Evolutionary conservation across 768 basidiomycete genomes (phyloP), one percentile per base, ranked within the genome.

Genomic region (Boletus sensibilis): DNA sequence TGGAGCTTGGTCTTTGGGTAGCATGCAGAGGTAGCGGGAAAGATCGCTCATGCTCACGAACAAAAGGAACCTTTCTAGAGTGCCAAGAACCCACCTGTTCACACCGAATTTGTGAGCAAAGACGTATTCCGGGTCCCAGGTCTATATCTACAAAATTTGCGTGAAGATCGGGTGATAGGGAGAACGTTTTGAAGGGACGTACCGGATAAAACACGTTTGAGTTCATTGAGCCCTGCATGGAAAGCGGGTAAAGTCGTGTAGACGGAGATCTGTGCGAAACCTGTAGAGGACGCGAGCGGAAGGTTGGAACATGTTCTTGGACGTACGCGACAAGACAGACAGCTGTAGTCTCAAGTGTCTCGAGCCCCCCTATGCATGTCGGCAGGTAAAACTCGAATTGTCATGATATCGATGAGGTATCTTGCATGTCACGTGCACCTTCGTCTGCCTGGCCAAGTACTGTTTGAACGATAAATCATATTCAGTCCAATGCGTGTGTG

Each of bases 1-100:
- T 50, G 66, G 57, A 61, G 35, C 53, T 55, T 68, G 52, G 54
- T 53, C 51, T 44, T 51, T 51, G 61, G 44, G 46, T 61, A 64
- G 25, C 55, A 51, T 7, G 34, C 47, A 48, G 40, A 55, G 33
- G 59, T 35, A 29, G 25, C 44, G 33, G 20, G 54, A 62, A 43
- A 53, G 57, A 48, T 61, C 21, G 53, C 37, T 51, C n/a, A 39
- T 44, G 27, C 41, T 21, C 49, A 57, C 33, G 50, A 39, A 38
- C 13, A 51, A 53, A 45, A 18, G 50, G 31, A 23, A 29, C 18
- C 42, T 12, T 44, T 46, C 35, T 27, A 31, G 43, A 46, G 21
- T 33, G 25, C 31, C 44, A 34, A 43, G 35, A 43, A 45, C 55
- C 18, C 46, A 58, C 56, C 56, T 42, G 35, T 60, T 61, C 33